Evolutionary conservation across 179 eudicot genomes (phyloP).

Genomic region (Actinidia chinensis): DNA sequence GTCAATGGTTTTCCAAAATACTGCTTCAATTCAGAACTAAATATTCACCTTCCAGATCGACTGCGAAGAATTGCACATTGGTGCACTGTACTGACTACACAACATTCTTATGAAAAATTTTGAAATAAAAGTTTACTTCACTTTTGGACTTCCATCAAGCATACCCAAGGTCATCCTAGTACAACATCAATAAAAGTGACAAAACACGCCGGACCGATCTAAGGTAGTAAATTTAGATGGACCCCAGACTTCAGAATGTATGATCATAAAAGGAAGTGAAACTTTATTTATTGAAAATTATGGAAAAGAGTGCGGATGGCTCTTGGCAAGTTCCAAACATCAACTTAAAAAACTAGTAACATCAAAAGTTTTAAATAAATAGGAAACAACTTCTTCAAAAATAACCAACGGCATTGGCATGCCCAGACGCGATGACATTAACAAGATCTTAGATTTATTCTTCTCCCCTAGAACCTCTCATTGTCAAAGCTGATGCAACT

Average conservation of each 20-base stretch:
- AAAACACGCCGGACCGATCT: conserved; percentile 23
- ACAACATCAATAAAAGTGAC: conserved; percentile 29
- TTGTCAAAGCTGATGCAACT: conserved; percentile 12
- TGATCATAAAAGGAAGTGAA: neutral
- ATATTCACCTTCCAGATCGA: too few relatives aligned
- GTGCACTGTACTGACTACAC: too few relatives aligned
- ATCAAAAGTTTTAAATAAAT: neutral
- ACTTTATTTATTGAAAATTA: neutral
- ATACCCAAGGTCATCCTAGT: neutral
- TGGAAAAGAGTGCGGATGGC: neutral
- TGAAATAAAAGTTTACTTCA: neutral
- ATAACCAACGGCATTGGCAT: neutral
- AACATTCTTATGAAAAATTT: too few relatives aligned
- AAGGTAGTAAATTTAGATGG: neutral
- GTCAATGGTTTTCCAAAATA: conserved; percentile 11
- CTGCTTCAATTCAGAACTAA: neutral
- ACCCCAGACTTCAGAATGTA: neutral
- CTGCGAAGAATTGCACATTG: too few relatives aligned
- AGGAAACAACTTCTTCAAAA: neutral
- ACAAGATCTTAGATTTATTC: neutral
- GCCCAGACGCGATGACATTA: conserved; percentile 1
- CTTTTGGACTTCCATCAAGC: neutral
- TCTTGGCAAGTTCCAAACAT: neutral
- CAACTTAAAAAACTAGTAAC: neutral
- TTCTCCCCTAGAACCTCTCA: neutral